Base-by-base conservation (phyloP, 345 rosid genomes). In the Bruguiera gymnorhiza region DNA sequence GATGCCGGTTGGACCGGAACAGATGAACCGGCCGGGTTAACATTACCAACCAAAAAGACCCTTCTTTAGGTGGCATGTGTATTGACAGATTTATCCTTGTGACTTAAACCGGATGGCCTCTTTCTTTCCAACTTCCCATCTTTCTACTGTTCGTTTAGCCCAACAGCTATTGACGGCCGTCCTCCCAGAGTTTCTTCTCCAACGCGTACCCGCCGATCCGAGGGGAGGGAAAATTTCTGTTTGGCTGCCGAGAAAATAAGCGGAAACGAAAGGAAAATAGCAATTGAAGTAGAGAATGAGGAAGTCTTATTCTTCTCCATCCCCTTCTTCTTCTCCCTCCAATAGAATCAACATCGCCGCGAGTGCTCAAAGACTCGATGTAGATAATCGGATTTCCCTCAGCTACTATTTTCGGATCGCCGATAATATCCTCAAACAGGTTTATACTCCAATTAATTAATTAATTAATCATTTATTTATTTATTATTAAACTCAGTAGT, bases 341-440 rank as follows among this genome's bases (percentile, higher is more conserved):
- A 93, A 75, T 69, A 77, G 73, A 54, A 85, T 92, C 72, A 86
- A 92, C 83, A 87, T 95, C 65, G 82, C 92, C 7, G 90, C 91
- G 21, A 84, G 80, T 73, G 86, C 97, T 32, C 92, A 77, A 75
- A 82, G 84, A 63, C 77, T 88, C 26, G 88, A 89, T 64, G 97
- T 92, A 15, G 99, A 95, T 37, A 84, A 95, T 81, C 88, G 91
- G 59, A 89, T 91, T 70, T 69, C 97, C 65, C 91, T 95, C 61
- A 85, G 77, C n/a, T 87, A 77, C 84, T 95, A 95, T 77, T 81
- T 67, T 64, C 87, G 99, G 75, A 92, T 95, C 83, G 96, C 99
- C 9, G 91, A 92, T 68, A 95, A 92, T 39, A 83, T 95, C 76
- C 97, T 95, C 75, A 92, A 80, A 79, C 97, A 95, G 97, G 99